Conservation (phyloP, 805 yeast genomes). For the Wickerhamiella allomyrinae region DNA sequence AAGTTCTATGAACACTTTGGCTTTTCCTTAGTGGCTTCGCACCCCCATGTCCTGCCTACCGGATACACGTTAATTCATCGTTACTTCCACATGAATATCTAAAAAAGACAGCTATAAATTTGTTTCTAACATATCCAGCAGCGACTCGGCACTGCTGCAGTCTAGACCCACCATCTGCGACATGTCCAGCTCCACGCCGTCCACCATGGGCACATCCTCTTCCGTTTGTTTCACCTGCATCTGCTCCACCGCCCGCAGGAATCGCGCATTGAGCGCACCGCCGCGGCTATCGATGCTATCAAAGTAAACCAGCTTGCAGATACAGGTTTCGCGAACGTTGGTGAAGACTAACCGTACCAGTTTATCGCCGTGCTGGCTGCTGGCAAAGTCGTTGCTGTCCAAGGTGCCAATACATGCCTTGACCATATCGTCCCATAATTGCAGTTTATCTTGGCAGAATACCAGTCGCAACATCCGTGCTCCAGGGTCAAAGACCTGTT, state of each 20-base stretch:
- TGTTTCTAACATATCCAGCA: neutral
- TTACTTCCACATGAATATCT: neutral
- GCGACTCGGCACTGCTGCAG: neutral
- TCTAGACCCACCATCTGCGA: neutral
- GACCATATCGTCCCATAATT: constrained; percentile 9
- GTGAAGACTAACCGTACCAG: constrained; percentile 1
- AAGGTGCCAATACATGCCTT: constrained; percentile 2
- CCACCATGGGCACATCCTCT: neutral
- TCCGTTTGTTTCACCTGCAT: neutral
- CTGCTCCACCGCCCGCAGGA: neutral
- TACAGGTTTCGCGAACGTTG: constrained; percentile 4
- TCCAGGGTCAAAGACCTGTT: constrained; percentile 3
- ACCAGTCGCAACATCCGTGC: constrained; percentile 4
- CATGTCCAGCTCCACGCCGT: neutral
- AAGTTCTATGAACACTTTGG: constrained; percentile 1
- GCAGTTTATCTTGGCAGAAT: neutral
- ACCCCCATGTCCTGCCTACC: neutral
- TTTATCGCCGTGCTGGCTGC: neutral
- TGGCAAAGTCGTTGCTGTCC: neutral
- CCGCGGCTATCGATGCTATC: neutral
- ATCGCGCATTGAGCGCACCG: neutral
- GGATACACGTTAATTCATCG: neutral
- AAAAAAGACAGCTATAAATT: neutral
- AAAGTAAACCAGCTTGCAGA: constrained; percentile 1
- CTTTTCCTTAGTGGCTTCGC: neutral